phyloP scores from a whole-genome alignment of 306 rosid species.

The Boehmeria nivea region DNA sequence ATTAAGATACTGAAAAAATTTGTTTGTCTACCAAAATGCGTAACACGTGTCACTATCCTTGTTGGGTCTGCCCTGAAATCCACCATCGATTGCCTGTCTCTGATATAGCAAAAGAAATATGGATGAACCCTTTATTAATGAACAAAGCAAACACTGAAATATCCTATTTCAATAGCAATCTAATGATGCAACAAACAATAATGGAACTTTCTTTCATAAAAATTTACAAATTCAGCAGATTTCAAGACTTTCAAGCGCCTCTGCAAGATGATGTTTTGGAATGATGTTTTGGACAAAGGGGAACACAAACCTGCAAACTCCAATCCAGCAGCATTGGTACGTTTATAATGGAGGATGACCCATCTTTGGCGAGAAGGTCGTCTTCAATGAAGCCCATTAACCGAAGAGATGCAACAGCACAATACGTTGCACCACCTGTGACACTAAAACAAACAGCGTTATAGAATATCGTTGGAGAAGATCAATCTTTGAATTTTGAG shows the following conservation, averaged over 20 bases:
- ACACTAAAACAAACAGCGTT: conserved; percentile 48
- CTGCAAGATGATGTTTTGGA: not conserved
- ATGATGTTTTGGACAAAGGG: conserved; percentile 4
- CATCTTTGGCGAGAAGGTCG: conserved; percentile 47
- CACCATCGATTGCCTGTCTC: conserved; percentile 84
- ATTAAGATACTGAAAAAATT: conserved; percentile 10
- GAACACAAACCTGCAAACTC: conserved; percentile 68
- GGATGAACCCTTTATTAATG: not conserved
- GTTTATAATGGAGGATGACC: conserved; percentile 45
- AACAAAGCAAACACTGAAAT: not conserved
- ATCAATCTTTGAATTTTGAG: conserved; percentile 12
- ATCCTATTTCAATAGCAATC: not conserved
- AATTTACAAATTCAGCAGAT: not conserved
- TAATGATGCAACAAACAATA: conserved; percentile 2
- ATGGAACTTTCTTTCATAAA: conserved; percentile 10
- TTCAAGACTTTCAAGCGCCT: conserved; percentile 7
- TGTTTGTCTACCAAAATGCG: conserved; percentile 74
- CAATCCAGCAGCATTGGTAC: conserved; percentile 70
- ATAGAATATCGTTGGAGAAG: conserved; percentile 31
- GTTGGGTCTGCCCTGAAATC: conserved; percentile 93
- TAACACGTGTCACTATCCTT: conserved; percentile 82
- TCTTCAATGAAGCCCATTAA: conserved; percentile 84
- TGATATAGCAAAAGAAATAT: conserved; percentile 31
- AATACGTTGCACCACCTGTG: conserved; percentile 91
- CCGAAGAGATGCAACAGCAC: conserved; percentile 81